Evolutionary conservation across 257 asterid species (phyloP), one percentile per base, ranked within the genome.

Genomic region (Jaltomata sinuosa): DNA sequence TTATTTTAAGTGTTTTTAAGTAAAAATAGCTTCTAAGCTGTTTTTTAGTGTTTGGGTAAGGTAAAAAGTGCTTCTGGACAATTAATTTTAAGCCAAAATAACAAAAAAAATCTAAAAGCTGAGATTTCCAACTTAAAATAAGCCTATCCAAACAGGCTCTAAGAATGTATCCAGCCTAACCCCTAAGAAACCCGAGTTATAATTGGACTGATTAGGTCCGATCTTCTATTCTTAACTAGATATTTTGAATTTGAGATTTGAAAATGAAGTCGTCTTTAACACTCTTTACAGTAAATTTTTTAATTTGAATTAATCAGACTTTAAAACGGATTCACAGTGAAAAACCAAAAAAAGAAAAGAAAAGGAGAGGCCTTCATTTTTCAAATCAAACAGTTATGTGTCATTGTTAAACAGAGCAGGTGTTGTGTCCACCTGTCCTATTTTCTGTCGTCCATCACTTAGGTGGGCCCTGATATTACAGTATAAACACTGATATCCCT

Each of bases 251-350:
- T 62, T 0, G 32, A 62, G 1, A 4, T 29, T 61, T 62, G 5
- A 29, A 29, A 62, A 62, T 27, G 2, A 62, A 25, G 4, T 1
- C 5, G 38, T 27, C 21, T 14, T 12, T 62, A 27, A 57, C 1
- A 2, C 1, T 57, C 3, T 22, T 57, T n/a, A 55, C n/a, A n/a
- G n/a, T n/a, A n/a, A n/a, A n/a, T n/a, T n/a, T n/a, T n/a, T 0
- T 0, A 25, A 25, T 61, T 27, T 0, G 0, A 64, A 64, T 64
- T 64, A 64, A 6, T 64, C 11, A 14, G 0, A 0, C 3, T 59
- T 4, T 5, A 22, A 59, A 22, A 0, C 12, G 3, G 0, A 59
- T 59, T 59, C 2, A 0, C 0, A 6, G 0, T 10, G 11, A 22
- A 0, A 10, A 57, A 50, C 3, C 36, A 45, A 8, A 1, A 9